Base-by-base conservation (phyloP, 306 rosid species). In the Medicago arabica region DNA sequence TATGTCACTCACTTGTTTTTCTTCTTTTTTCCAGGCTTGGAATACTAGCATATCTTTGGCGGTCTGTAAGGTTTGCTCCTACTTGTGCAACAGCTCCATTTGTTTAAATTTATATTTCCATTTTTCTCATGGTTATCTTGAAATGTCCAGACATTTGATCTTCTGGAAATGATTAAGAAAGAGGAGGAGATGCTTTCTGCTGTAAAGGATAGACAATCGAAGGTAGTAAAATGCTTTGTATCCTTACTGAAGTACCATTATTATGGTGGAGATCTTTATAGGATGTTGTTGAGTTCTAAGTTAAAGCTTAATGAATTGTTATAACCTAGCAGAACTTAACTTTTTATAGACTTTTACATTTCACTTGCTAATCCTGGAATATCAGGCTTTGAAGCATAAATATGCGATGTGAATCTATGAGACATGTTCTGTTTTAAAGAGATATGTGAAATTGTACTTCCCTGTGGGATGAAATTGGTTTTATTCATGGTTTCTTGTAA, bases 161-260 rank as follows among this genome's bases (percentile, higher is more conserved):
- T 92, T 49, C 53, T 90, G 76, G 97, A 96, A 73, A 87, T 90
- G 99, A 86, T 96, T 31, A 90, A 90, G 84, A 90, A 85, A 82
- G 99, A 96, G 79, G 97, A 92, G 39, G 98, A 92, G 72, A 88
- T 96, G 91, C 92, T 96, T 67, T 80, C 85, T 63, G 89, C 95
- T 23, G 78, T 92, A 21, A 92, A 90, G 85, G 92, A 90, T 65
- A 92, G 71, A 78, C 88, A 84, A 72, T 85, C 86, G 14, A 87
- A 92, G 99, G 99, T 94, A 88, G 34, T 71, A 77, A 69, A 49
- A 62, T 44, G 36, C 53, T 65, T 64, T 54, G 60, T 66, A 81
- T 77, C 23, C 57, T 63, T 65, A 34, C 49, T 58, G 21, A 44
- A 18, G 50, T 49, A 49, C 46, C 41, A 15, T 25, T 67, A 9